Evolutionary conservation across 1,284 basidiomycete species (phyloP).

Genomic region (Stygiomarasmius scandens): DNA sequence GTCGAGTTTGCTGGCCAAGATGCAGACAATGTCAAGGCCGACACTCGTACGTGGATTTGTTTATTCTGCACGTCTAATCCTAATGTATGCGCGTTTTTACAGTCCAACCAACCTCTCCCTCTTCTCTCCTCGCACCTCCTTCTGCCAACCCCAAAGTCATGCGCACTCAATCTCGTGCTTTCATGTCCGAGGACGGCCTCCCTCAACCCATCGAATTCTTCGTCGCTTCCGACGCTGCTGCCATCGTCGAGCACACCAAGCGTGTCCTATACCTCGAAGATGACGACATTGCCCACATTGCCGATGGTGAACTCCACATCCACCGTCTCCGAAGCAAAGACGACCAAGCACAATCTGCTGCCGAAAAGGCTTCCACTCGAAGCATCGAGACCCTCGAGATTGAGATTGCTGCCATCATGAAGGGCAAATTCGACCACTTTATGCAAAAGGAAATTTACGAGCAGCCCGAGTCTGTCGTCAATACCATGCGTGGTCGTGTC

Average conservation of each 20-base stretch:
- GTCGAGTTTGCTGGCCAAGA: conserved; percentile 89
- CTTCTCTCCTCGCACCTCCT: conserved; percentile 78
- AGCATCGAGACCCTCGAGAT: conserved; percentile 99
- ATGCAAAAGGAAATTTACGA: conserved; percentile 99
- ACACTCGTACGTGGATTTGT: conserved; percentile 52
- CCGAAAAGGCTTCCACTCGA: conserved; percentile 78
- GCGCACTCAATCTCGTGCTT: conserved; percentile 95
- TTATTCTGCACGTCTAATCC: background rate
- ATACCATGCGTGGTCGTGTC: conserved; percentile 99
- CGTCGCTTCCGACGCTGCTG: conserved; percentile 95
- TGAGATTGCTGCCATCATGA: conserved; percentile 99
- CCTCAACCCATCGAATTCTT: conserved; percentile 99
- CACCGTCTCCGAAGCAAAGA: conserved; percentile 93
- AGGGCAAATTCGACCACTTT: conserved; percentile 99
- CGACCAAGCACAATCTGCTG: conserved; percentile 61
- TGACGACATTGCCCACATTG: conserved; percentile 98
- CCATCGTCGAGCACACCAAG: conserved; percentile 99
- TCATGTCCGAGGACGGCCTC: conserved; percentile 97
- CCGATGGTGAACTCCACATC: conserved; percentile 97
- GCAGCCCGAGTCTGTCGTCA: conserved; percentile 99
- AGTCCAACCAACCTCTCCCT: conserved; percentile 55
- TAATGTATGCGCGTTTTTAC: conserved; percentile 21
- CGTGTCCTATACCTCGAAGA: conserved; percentile 98
- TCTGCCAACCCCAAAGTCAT: conserved; percentile 79
- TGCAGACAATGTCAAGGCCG: conserved; percentile 56